phyloP scores from a whole-genome alignment of 345 rosid genomes.

The Cochlearia excelsa region DNA sequence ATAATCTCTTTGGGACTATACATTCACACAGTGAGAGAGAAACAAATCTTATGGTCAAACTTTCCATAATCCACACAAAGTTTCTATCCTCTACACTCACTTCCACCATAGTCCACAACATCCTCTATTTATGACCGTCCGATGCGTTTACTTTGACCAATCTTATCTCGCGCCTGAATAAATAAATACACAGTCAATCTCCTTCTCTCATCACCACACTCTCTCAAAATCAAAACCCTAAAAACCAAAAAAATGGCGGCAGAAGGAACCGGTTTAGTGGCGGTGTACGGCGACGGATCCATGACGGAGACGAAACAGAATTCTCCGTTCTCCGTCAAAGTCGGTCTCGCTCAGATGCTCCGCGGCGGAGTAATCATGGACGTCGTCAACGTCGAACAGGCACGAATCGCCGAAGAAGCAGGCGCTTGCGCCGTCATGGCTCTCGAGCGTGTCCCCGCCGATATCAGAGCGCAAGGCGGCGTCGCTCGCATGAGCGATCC shows the following conservation, averaged over 20 bases:
- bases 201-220: constrained; percentile 3
- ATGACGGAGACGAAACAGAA: constrained; percentile 57
- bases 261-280: constrained; percentile 54
- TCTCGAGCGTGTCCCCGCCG: constrained; percentile 66
- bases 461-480: constrained; percentile 63
- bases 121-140: background rate
- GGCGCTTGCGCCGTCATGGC: constrained; percentile 82
- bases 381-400: constrained; percentile 61
- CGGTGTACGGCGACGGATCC: constrained; percentile 57
- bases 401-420: constrained; percentile 67
- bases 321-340: constrained; percentile 66
- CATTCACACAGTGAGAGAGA: background rate
- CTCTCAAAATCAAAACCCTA: background rate
- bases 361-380: constrained; percentile 59
- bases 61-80: background rate
- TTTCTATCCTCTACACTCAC: constrained; percentile 8
- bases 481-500: constrained; percentile 71
- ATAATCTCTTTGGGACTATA: constrained; percentile 22
- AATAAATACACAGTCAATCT: background rate
- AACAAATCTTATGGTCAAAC: constrained; percentile 30
- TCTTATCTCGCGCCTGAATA: constrained; percentile 4
- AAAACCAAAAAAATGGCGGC: constrained; percentile 33
- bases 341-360: constrained; percentile 40
- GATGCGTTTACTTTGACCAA: constrained; percentile 8
- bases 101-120: background rate